These are phyloP conservation scores for Phytophthora kernoviae DNA, from an alignment of 352 stramenopile genomes.

Conservation along the genomic window DNA sequence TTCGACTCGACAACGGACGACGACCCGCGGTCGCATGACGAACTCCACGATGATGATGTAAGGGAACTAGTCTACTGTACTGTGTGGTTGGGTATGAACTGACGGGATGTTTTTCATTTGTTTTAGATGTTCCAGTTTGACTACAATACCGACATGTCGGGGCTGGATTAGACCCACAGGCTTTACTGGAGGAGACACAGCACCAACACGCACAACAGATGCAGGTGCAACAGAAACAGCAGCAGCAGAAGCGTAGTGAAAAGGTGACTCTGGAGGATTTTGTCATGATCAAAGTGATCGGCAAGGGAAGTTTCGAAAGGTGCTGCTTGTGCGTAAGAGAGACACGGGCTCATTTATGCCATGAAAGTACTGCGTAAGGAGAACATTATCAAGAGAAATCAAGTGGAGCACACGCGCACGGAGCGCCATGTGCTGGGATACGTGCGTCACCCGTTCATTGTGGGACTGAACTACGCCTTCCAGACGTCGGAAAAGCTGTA, in stretches of 20 bases:
- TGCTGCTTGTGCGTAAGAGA: constrained; percentile 96
- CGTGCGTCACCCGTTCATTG: constrained; percentile 98
- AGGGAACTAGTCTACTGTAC: constrained; percentile 5
- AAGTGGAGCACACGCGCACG: constrained; percentile 99
- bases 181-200: constrained; percentile 55
- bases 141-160: constrained; percentile 66
- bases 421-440: constrained; percentile 97
- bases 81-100: not conserved
- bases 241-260: constrained; percentile 51
- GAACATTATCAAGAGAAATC: constrained; percentile 99
- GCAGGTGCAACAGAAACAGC: constrained; percentile 38
- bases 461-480: constrained; percentile 96
- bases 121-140: constrained; percentile 76
- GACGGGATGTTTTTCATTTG: constrained; percentile 10
- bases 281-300: constrained; percentile 97
- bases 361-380: constrained; percentile 99
- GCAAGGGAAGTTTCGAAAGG: constrained; percentile 97
- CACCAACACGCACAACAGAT: constrained; percentile 49
- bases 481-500: constrained; percentile 97
- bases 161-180: constrained; percentile 42
- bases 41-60: constrained; percentile 60
- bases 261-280: constrained; percentile 93
- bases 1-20: constrained; percentile 77
- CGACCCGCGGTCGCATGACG: constrained; percentile 50
- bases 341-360: constrained; percentile 94